Base-by-base conservation (phyloP, 805 yeast genomes). In the Pichia occidentalis region DNA sequence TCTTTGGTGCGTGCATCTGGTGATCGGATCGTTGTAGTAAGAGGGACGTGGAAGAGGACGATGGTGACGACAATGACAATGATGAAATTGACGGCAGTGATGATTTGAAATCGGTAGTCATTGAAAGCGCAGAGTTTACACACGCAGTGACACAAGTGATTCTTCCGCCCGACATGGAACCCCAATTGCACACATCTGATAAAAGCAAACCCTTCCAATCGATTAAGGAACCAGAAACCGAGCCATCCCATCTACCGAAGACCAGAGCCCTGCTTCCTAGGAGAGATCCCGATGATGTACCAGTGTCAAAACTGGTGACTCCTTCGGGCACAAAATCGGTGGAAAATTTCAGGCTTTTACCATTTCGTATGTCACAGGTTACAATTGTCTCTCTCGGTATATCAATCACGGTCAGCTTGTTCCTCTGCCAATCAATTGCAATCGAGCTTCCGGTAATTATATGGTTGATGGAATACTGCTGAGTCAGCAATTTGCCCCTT, bases 181-280 rank as follows among this genome's bases (percentile, higher is more conserved):
- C 42, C 39, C 42, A 39, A 7, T 29, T 26, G 21, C 42, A 36
- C 14, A 38, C 32, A 21, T 45, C 40, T 10, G 39, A 32, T 28
- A 45, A 17, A 13, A 43, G 13, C 20, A 45, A 29, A 10, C 48
- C 48, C 38, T 47, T 47, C 33, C 37, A 30, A 32, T 55, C 51
- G 14, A 57, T 21, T 8, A 54, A 35, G 1, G 56, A 45, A 12
- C 57, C 56, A n/a, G 24, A 50, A 2, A 61, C 49, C 21, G 50
- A 47, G 20, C 64, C 61, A 45, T 60, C 61, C 60, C 60, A 58
- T 38, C 59, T 46, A 7, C 64, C 65, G 40, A 55, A 57, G 0
- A 54, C 42, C 3, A 60, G 34, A 16, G 47, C 42, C 39, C 53
- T 53, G 14, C 47, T 43, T 32, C 57, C 48, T 13, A 20, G 16